A percentile compares a stretch with the other conserved stretches of the same genome.
Conservation (phyloP, 2,329 filamentous ascomycete genomes). For the Kalaharituber pfeilii region DNA sequence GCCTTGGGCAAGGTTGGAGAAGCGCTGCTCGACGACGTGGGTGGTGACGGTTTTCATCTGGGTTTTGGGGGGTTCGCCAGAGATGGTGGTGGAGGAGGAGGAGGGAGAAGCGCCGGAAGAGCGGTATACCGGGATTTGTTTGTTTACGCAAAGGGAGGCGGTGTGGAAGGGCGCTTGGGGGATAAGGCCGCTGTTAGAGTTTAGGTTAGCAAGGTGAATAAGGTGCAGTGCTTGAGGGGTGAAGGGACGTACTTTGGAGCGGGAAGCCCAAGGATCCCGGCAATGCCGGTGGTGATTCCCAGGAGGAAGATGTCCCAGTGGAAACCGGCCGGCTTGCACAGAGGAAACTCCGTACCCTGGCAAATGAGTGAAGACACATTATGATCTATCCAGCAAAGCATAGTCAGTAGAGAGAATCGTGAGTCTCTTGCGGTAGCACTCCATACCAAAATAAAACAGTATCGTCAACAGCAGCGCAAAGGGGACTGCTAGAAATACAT, state of each 20-base stretch:
- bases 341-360: constrained; percentile 65
- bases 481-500: constrained; percentile 71
- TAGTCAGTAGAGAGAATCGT: not conserved
- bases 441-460: constrained; percentile 62
- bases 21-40: constrained; percentile 54
- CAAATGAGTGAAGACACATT: constrained; percentile 61
- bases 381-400: constrained; percentile 9
- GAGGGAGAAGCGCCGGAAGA: no score
- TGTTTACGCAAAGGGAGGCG: constrained; percentile 56
- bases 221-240: not conserved
- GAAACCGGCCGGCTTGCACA: constrained; percentile 65
- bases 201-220: not conserved
- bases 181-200: constrained; percentile 42
- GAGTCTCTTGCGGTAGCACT: not conserved
- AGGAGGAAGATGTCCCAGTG: constrained; percentile 75
- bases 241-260: constrained; percentile 45
- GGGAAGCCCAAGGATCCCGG: constrained; percentile 58
- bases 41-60: constrained; percentile 27
- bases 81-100: no score
- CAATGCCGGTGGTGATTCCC: constrained; percentile 57
- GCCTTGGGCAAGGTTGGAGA: constrained; percentile 62
- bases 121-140: constrained; percentile 35
- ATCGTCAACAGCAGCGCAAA: constrained; percentile 71
- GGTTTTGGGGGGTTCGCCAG: constrained; percentile 10
- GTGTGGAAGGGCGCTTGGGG: constrained; percentile 74